Evolutionary conservation across 306 rosid genomes (phyloP).

Genomic region (Citrullus colocynthis): DNA sequence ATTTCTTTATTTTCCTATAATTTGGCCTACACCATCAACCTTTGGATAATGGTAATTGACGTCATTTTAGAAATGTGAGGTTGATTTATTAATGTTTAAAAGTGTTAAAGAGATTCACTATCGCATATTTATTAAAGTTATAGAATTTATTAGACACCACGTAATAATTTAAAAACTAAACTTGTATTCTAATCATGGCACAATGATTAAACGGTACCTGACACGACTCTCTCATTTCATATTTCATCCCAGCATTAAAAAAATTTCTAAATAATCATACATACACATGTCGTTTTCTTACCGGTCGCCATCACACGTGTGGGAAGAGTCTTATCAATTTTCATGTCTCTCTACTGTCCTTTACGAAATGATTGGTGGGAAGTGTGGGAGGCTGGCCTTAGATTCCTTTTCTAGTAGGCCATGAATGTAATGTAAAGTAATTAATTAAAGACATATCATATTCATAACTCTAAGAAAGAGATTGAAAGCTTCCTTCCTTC

Average conservation of each 20-base stretch:
- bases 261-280: neutral
- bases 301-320: neutral
- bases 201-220: neutral
- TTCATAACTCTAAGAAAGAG: neutral
- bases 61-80: too few species aligned
- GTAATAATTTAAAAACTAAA: too few species aligned
- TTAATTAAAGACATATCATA: neutral
- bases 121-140: too few species aligned
- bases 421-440: neutral
- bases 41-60: too few species aligned
- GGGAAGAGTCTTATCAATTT: neutral
- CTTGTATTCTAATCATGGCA: neutral
- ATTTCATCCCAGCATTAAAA: neutral
- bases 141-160: too few species aligned
- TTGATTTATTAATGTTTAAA: too few species aligned
- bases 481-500: neutral
- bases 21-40: too few species aligned
- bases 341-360: neutral
- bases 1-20: too few species aligned
- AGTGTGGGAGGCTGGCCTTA: neutral
- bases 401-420: neutral
- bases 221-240: neutral
- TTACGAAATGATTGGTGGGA: neutral
- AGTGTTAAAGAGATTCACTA: too few species aligned
- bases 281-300: neutral